Evolutionary conservation across 2,329 filamentous ascomycete species (phyloP).

Genomic region (Lachnellula hyalina): DNA sequence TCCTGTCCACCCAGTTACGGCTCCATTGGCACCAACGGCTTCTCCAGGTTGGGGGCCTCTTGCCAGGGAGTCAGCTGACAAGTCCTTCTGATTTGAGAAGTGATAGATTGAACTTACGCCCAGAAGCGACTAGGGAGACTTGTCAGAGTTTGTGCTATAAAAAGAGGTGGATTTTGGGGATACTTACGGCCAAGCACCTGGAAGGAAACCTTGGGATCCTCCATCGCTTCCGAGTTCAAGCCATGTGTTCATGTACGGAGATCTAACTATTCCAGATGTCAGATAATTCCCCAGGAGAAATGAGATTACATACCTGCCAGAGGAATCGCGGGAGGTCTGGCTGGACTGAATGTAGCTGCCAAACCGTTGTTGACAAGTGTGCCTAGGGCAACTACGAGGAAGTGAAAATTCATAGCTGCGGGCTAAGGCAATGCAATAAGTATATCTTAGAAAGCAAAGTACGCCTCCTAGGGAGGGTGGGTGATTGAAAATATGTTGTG

Average conservation of each 20-base stretch:
- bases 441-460: neutral
- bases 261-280: conserved; percentile 42
- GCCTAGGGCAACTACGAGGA: conserved; percentile 5
- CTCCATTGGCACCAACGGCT: conserved; percentile 37
- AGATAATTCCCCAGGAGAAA: neutral
- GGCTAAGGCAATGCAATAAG: neutral
- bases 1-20: conserved; percentile 63
- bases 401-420: conserved; percentile 13
- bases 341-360: conserved; percentile 55
- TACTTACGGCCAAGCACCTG: conserved; percentile 41
- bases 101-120: conserved; percentile 18
- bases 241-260: conserved; percentile 74
- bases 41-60: conserved; percentile 25
- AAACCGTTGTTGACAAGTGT: conserved; percentile 4
- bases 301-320: conserved; percentile 46
- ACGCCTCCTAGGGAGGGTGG: neutral
- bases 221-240: conserved; percentile 55
- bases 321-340: conserved; percentile 62
- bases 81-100: neutral
- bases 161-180: neutral
- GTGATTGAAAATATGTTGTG: neutral
- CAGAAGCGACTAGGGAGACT: conserved; percentile 23
- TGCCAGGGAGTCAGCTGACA: neutral
- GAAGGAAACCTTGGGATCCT: conserved; percentile 59
- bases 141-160: conserved; percentile 10